These are phyloP conservation scores for Narthecium ossifragum DNA, from an alignment of 106 monocot genomes.

Conservation along the genomic window DNA sequence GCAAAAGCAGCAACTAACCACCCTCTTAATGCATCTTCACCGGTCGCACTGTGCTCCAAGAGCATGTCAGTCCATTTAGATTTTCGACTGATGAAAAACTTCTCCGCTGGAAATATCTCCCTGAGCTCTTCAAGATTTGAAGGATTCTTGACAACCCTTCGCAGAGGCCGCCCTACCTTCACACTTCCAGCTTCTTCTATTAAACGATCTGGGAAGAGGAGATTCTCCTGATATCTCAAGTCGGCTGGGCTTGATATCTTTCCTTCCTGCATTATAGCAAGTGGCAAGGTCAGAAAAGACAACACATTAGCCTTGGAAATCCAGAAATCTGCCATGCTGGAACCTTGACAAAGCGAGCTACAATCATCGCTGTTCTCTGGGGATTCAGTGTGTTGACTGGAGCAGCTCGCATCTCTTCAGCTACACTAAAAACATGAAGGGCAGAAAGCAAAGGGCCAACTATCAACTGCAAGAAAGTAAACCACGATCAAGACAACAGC, in stretches of 20 bases:
- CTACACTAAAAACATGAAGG: constrained; percentile 75
- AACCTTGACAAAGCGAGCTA: constrained; percentile 81
- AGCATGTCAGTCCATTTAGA: constrained; percentile 42
- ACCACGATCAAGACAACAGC: constrained; percentile 6
- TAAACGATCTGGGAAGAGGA: constrained; percentile 65
- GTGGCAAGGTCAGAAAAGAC: not conserved
- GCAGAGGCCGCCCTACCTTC: constrained; percentile 62
- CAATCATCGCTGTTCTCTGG: constrained; percentile 88
- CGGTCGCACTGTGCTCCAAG: constrained; percentile 65
- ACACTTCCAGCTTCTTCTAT: constrained; percentile 86
- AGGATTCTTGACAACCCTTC: constrained; percentile 41
- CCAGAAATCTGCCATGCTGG: no score
- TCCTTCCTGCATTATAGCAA: constrained; percentile 40
- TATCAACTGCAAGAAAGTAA: constrained; percentile 56
- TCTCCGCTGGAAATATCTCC: constrained; percentile 50
- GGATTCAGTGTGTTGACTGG: constrained; percentile 93
- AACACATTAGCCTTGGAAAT: no score
- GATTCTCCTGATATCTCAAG: constrained; percentile 71
- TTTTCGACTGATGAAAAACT: constrained; percentile 57
- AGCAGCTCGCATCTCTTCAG: constrained; percentile 84
- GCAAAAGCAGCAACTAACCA: constrained; percentile 85
- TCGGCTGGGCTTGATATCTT: constrained; percentile 72
- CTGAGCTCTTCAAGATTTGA: constrained; percentile 39
- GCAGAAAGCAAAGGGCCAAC: constrained; percentile 70
- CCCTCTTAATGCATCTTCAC: constrained; percentile 85